Conservation (phyloP, 768 basidiomycete species). For the Fomitopsis pulvina region DNA sequence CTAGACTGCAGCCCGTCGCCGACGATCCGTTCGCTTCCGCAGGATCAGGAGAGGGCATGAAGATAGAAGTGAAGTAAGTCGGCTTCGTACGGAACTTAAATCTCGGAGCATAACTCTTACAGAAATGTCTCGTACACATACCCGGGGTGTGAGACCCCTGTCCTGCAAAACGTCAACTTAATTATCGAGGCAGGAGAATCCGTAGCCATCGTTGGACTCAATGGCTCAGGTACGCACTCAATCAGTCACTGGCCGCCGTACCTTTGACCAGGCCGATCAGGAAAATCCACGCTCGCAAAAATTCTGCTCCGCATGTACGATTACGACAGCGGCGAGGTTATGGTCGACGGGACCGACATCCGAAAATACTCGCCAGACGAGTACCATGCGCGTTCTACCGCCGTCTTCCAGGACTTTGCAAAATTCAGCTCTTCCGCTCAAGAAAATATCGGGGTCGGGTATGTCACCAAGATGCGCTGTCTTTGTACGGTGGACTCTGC, state of each 20-base stretch:
- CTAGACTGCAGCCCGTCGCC: constrained; percentile 55
- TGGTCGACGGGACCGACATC: constrained; percentile 66
- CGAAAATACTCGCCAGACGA: constrained; percentile 59
- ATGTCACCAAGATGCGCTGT: constrained; percentile 54
- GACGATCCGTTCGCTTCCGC: constrained; percentile 46
- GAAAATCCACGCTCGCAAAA: constrained; percentile 85
- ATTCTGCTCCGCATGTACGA: constrained; percentile 73
- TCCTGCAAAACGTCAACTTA: constrained; percentile 65
- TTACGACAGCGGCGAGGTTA: constrained; percentile 62
- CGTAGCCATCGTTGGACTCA: constrained; percentile 81
- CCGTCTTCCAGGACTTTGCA: constrained; percentile 83
- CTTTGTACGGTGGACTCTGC: constrained; percentile 54
- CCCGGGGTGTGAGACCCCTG: constrained; percentile 63
- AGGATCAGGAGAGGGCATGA: constrained; percentile 49
- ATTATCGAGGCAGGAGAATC: constrained; percentile 68
- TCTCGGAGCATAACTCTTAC: constrained; percentile 13
- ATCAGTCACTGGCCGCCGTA: neutral
- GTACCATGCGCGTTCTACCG: constrained; percentile 69
- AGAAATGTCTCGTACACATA: constrained; percentile 72
- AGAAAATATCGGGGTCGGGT: constrained; percentile 85
- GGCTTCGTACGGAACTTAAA: neutral
- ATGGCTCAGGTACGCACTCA: constrained; percentile 61
- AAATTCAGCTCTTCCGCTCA: constrained; percentile 71
- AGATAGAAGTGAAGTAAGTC: constrained; percentile 61
- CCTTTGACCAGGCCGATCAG: constrained; percentile 27